Evolutionary conservation across 208 protist species (phyloP), one percentile per base, ranked within the genome.

Genomic region (Phytomonas sp.): DNA sequence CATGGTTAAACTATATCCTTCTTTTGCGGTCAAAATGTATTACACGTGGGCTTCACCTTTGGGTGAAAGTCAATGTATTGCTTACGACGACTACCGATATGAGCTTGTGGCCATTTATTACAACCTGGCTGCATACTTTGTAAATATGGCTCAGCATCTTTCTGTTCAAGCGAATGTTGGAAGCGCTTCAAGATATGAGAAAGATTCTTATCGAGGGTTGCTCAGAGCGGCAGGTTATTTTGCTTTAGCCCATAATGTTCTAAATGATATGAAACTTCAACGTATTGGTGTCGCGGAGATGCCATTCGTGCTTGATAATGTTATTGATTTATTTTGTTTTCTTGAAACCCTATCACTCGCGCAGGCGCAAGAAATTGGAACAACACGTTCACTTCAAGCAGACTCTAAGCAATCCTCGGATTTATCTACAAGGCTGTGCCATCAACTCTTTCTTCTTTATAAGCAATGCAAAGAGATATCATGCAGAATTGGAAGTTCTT

Each of bases 21-120:
- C 75, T 23, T 83, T 83, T 72, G 81, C 79, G 20, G 76, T 72
- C 28, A 37, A 67, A 23, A 74, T 72, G 31, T 89, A 82, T 66
- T 94, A 88, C 59, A 67, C 61, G 64, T 94, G 85, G 84, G 76
- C 66, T 67, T 87, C 80, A 2, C 78, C 81, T 13, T 60, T 91
- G 7, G 60, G 60, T 23, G 70, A 76, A 17, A 73, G 81, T 34
- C 75, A 81, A 59, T 63, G 84, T 36, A 72, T 81, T 43, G 64
- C 66, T 0, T 88, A 80, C 70, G 81, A 89, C 68, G 85, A 89
- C 70, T 94, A 90, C 74, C 75, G 85, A 15, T 90, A 90, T 67
- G 88, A 91, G 31, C 72, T 94, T 43, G 59, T 81, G 17, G 73
- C 73, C 5, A 77, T 94, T 60, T 89, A 87, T 66, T 91, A 83